Evolutionary conservation across 1,284 basidiomycete genomes (phyloP), one percentile per base, ranked within the genome.

Genomic region (Puccinia horiana): DNA sequence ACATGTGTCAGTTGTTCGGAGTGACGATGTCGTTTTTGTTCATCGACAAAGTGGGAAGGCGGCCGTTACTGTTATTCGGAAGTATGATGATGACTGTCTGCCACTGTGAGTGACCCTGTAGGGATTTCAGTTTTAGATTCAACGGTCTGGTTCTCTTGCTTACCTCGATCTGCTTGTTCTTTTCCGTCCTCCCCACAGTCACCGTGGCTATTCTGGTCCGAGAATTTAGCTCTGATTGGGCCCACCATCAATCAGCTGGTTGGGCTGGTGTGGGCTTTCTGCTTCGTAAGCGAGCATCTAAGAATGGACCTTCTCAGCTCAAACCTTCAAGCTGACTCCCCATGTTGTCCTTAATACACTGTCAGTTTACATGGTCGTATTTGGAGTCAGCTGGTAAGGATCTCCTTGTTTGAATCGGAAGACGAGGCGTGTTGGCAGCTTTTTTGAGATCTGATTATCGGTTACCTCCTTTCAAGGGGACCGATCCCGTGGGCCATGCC

Each of bases 401-500:
- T 54, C 42, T 23, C 29, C 29, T 74, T 16, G 11, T 74, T 52
- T 18, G 26, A 3, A 8, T 18, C 42, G n/a, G n/a, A 14, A 37
- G 14, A n/a, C n/a, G n/a, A n/a, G n/a, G n/a, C n/a, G n/a, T n/a
- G 37, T 40, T 0, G 5, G 1, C 3, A 23, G 26, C 32, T n/a
- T 73, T 14, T 14, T 56, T 29, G 12, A n/a, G 42, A 72, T 72
- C 26, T 47, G 5, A 42, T 42, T 72, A 4, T 40, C 26, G n/a
- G n/a, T n/a, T n/a, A n/a, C 44, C 29, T 32, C 23, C 44, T 26
- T 61, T 42, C n/a, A n/a, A 81, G 79, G 79, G 79, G 79, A 2
- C 79, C 79, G n/a, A 65, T 81, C 26, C 54, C 69, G 12, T 86
- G 87, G 86, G 79, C 84, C 0, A 84, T 87, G 76, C 87, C 86